Percentiles rank a stretch among this genome's conserved stretches.
These are phyloP conservation scores for Tubosaeta sp. DNA, from an alignment of 768 basidiomycete species.

Conservation along the genomic window DNA sequence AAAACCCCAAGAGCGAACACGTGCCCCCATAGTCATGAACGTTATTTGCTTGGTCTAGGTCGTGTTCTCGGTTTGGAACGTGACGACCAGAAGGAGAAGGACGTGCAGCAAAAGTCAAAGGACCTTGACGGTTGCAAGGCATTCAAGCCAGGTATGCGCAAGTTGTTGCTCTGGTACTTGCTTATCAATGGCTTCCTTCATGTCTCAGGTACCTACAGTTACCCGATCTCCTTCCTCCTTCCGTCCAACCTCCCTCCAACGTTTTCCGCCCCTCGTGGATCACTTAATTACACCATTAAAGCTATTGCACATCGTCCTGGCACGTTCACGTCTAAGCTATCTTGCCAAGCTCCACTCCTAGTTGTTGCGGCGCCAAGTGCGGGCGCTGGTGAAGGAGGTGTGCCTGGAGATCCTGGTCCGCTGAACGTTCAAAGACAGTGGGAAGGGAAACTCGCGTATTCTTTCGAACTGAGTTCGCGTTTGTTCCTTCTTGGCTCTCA, in stretches of 20 bases:
- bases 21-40: not conserved
- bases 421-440: slow-evolving; percentile 85
- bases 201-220: slow-evolving; percentile 79
- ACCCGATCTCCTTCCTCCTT: slow-evolving; percentile 89
- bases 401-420: slow-evolving; percentile 56
- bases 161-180: not conserved
- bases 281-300: slow-evolving; percentile 73
- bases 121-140: slow-evolving; percentile 73
- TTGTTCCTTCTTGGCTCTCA: slow-evolving; percentile 74
- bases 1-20: not conserved
- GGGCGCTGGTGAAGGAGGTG: slow-evolving; percentile 63
- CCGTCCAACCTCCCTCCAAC: slow-evolving; percentile 79
- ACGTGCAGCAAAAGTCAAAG: slow-evolving; percentile 30
- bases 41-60: slow-evolving; percentile 32
- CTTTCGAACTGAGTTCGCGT: slow-evolving; percentile 72
- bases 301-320: slow-evolving; percentile 87
- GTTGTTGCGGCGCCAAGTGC: slow-evolving; percentile 75
- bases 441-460: slow-evolving; percentile 84
- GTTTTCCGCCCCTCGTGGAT: slow-evolving; percentile 69
- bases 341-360: slow-evolving; percentile 64
- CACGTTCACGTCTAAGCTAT: slow-evolving; percentile 72
- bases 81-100: slow-evolving; percentile 12
- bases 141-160: slow-evolving; percentile 72
- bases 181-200: not conserved
- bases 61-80: slow-evolving; percentile 24